A percentile compares a stretch with the other conserved stretches of the same genome.
These are phyloP conservation scores for Acer negundo DNA, from an alignment of 345 rosid species.

Conservation along the genomic window DNA sequence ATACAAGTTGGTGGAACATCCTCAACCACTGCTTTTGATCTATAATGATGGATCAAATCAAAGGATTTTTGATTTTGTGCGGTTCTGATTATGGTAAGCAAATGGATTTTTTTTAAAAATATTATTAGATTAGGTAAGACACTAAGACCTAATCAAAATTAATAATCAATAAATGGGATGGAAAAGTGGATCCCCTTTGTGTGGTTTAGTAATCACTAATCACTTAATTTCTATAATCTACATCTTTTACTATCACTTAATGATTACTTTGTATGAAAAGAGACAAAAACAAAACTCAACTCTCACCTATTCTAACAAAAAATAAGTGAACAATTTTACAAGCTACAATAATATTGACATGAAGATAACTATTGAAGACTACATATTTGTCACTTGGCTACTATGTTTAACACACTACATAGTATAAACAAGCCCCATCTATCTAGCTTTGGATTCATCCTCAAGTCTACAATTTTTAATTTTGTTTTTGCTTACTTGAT, in stretches of 20 bases:
- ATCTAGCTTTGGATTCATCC: background rate
- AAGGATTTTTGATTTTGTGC: too few relatives aligned
- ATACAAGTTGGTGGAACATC: background rate
- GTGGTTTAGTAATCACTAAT: background rate
- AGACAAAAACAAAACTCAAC: too few relatives aligned
- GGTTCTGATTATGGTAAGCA: too few relatives aligned
- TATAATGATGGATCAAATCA: background rate
- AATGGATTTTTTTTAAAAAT: too few relatives aligned
- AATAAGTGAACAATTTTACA: too few relatives aligned
- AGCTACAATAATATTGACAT: background rate
- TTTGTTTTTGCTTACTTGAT: conserved; percentile 42
- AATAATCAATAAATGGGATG: background rate
- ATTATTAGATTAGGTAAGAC: too few relatives aligned
- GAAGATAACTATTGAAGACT: background rate
- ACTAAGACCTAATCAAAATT: background rate
- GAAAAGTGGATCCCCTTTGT: background rate
- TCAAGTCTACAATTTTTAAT: background rate
- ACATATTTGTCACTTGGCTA: background rate
- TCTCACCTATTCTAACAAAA: too few relatives aligned
- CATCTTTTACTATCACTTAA: too few relatives aligned
- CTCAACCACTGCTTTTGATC: background rate
- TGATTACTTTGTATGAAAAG: too few relatives aligned
- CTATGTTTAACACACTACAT: background rate
- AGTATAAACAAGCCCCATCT: background rate
- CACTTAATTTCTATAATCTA: too few relatives aligned